phyloP scores from a whole-genome alignment of 208 protist genomes.

The Leishmania turanica region DNA sequence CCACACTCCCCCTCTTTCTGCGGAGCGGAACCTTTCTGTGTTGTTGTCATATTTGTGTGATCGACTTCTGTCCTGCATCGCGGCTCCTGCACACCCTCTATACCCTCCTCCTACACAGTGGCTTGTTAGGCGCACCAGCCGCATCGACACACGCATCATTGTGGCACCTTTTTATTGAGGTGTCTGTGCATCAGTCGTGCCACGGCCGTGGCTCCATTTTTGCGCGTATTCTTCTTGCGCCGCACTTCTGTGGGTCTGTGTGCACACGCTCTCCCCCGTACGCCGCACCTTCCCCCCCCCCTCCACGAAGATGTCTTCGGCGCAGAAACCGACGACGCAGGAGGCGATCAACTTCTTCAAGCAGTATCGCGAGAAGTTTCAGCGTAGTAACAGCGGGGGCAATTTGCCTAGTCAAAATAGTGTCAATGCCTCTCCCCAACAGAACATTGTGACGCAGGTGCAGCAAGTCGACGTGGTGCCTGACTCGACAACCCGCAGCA shows the following conservation, averaged over 20 bases:
- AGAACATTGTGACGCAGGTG: constrained; percentile 36
- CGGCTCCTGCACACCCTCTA: neutral
- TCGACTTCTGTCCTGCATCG: neutral
- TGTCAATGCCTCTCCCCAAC: constrained; percentile 18
- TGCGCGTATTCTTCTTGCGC: neutral
- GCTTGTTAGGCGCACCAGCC: neutral
- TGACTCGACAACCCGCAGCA: constrained; percentile 12
- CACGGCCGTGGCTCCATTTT: neutral
- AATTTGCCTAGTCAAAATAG: constrained; percentile 29
- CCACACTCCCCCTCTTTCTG: neutral
- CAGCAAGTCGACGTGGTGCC: constrained; percentile 11
- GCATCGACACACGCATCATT: neutral
- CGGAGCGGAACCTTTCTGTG: neutral
- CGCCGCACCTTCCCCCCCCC: neutral
- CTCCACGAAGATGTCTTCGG: constrained; percentile 12
- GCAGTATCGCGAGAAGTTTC: constrained; percentile 26
- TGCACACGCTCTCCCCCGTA: neutral
- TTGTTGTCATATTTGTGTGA: neutral
- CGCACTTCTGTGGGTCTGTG: neutral
- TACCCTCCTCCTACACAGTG: neutral
- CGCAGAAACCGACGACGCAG: constrained; percentile 30
- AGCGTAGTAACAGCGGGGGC: constrained; percentile 8
- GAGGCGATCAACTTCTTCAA: constrained; percentile 38
- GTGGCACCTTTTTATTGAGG: neutral
- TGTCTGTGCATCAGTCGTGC: no score